Base-by-base conservation (phyloP, 164 flowering plant species). In the Sextonia rubra region DNA sequence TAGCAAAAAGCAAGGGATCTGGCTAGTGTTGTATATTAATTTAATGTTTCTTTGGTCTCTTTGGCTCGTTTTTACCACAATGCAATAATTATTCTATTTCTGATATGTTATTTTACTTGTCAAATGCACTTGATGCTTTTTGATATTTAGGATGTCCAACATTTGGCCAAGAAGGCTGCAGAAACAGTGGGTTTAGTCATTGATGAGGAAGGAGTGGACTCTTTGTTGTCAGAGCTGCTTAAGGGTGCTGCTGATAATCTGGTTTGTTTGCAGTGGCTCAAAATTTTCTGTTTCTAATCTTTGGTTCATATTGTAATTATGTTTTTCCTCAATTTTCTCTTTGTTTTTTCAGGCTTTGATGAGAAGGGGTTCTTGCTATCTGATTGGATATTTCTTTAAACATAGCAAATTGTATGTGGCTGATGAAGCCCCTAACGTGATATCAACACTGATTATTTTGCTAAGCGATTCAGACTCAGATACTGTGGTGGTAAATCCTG, bases 101-200 rank as follows among this genome's bases (percentile, higher is more conserved):
- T 15, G 6, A 20, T 52, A 61, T 32, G 55, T 29, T 9, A 44
- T 37, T 5, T 24, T 37, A 52, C 29, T 55, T 58, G 9, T 55
- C 67, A 22, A 37, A 56, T 69, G 55, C 61, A 32, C 47, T 48
- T 58, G 27, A 27, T 63, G 30, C 44, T 65, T 55, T 20, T 72
- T 67, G 15, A 56, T 75, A 77, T 25, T 17, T 80, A 96, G 99
- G 95, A 92, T 18, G 89, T 90, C 69, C 91, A 87, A 82, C 44
- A 68, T 52, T 79, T 89, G 84, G 97, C 99, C n/a, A 91, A 81
- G 82, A 87, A 91, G 77, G 93, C 99, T 71, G 97, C 97, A 48
- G 98, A 96, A 84, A 96, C 91, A 64, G 99, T 96, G 69, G 97
- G 90, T 9, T 77, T 86, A 79, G 97, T 91, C 70, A 93, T 96